A percentile compares a stretch with the other conserved stretches of the same genome.
phyloP scores from a whole-genome alignment of 345 rosid genomes.

The Gossypioides kirkii region DNA sequence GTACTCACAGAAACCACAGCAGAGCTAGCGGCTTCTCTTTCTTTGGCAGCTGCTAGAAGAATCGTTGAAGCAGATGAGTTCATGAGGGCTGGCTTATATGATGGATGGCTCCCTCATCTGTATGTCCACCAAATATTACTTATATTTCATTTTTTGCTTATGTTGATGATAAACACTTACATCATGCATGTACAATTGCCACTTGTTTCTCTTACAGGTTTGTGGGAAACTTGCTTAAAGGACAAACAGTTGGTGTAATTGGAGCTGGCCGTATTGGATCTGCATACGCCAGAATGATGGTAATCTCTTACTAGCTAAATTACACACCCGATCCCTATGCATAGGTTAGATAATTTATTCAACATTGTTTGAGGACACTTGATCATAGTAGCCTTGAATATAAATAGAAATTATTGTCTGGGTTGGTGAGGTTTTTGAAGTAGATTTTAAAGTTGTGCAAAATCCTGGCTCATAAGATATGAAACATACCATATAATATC shows the following conservation, averaged over 20 bases:
- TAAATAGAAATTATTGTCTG: neutral
- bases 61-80: conserved; percentile 95
- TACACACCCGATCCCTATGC: neutral
- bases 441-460: neutral
- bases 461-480: neutral
- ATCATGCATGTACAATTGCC: neutral
- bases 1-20: conserved; percentile 97
- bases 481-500: neutral
- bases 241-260: conserved; percentile 96
- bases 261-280: conserved; percentile 99
- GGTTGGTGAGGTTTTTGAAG: neutral
- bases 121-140: neutral
- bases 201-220: conserved; percentile 37
- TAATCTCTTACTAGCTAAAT: conserved; percentile 22
- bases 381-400: neutral
- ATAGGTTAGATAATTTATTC: neutral
- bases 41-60: conserved; percentile 86
- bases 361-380: neutral
- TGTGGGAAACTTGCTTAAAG: conserved; percentile 95
- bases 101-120: conserved; percentile 64
- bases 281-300: conserved; percentile 99
- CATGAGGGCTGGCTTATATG: conserved; percentile 94
- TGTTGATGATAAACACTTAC: neutral
- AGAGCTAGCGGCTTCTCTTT: conserved; percentile 91
- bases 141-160: neutral